These are phyloP conservation scores for Chaetomium tenue DNA, from an alignment of 495 filamentous ascomycete species.

Conservation along the genomic window DNA sequence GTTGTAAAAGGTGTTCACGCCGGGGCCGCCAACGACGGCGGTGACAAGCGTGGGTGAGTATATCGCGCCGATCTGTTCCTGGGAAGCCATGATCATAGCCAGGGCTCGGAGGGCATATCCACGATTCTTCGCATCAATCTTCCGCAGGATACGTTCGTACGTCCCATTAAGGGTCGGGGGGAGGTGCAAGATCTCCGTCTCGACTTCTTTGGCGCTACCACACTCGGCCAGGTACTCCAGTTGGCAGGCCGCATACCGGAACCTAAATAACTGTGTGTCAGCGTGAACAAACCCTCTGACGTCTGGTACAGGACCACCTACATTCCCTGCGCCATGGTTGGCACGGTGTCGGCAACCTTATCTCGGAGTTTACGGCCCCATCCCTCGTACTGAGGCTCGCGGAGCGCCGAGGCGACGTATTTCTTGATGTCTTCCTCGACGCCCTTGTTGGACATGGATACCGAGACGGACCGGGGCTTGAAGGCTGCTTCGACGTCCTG, in stretches of 20 bases:
- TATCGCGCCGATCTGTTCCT: background rate
- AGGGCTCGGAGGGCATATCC: slow-evolving; percentile 23
- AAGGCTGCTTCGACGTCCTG: slow-evolving; percentile 36
- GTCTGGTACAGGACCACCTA: background rate
- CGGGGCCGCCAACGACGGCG: background rate
- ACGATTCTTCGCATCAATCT: slow-evolving; percentile 30
- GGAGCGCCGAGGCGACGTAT: slow-evolving; percentile 31
- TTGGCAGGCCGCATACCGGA: slow-evolving; percentile 49
- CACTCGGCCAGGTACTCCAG: slow-evolving; percentile 39
- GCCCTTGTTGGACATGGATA: slow-evolving; percentile 40
- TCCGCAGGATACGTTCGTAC: slow-evolving; percentile 40
- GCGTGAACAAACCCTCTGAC: background rate
- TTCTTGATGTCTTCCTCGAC: slow-evolving; percentile 39
- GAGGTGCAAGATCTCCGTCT: slow-evolving; percentile 33
- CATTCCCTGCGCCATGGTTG: slow-evolving; percentile 43
- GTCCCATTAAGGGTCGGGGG: slow-evolving; percentile 44
- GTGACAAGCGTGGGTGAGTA: background rate
- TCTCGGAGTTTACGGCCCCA: slow-evolving; percentile 29
- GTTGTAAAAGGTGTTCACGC: background rate
- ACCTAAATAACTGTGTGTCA: slow-evolving; percentile 3
- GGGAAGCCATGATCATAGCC: slow-evolving; percentile 8
- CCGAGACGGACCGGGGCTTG: slow-evolving; percentile 12
- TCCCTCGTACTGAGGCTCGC: slow-evolving; percentile 22
- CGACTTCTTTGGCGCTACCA: slow-evolving; percentile 21
- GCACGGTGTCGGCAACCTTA: slow-evolving; percentile 29